Conservation (phyloP, 768 basidiomycete species). For the Termitomyces sp. region DNA sequence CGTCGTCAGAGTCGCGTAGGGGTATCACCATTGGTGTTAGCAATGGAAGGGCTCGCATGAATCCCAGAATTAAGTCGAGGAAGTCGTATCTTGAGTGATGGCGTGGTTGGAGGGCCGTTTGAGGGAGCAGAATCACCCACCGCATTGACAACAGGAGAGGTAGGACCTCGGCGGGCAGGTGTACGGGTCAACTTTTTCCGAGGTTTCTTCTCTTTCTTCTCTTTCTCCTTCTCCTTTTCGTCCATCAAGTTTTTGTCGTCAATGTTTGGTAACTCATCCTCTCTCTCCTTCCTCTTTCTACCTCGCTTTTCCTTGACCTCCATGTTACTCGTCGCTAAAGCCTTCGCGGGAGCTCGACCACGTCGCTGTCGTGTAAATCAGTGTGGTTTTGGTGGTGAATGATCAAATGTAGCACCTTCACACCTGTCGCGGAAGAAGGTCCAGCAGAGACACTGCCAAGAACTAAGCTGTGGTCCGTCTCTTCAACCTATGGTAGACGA, state of each 20-base stretch:
- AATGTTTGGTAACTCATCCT: conserved; percentile 24
- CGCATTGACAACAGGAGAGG: conserved; percentile 8
- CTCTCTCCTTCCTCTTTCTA: conserved; percentile 38
- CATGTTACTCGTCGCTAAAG: conserved; percentile 11
- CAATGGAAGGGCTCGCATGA: conserved; percentile 13
- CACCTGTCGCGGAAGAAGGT: conserved; percentile 7
- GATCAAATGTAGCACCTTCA: conserved; percentile 8
- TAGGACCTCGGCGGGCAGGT: conserved; percentile 21
- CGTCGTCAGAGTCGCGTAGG: conserved; percentile 19
- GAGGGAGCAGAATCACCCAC: conserved; percentile 18
- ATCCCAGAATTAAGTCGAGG: conserved; percentile 35
- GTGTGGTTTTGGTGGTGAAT: not conserved
- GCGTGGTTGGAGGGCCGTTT: conserved; percentile 27
- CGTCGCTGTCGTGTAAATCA: conserved; percentile 9
- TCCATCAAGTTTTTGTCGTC: conserved; percentile 16
- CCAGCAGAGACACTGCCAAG: conserved; percentile 8
- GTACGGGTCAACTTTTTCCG: conserved; percentile 25
- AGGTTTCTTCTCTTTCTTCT: conserved; percentile 20
- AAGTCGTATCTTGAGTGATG: conserved; percentile 52
- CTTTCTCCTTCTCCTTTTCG: conserved; percentile 17
- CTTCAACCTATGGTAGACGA: conserved; percentile 25
- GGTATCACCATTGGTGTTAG: conserved; percentile 20
- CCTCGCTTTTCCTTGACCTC: conserved; percentile 31
- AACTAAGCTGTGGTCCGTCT: conserved; percentile 21
- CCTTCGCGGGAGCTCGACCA: conserved; percentile 22